Evolutionary conservation across 129 eudicot species (phyloP), one percentile per base, ranked within the genome.

Genomic region (Arctium minus): DNA sequence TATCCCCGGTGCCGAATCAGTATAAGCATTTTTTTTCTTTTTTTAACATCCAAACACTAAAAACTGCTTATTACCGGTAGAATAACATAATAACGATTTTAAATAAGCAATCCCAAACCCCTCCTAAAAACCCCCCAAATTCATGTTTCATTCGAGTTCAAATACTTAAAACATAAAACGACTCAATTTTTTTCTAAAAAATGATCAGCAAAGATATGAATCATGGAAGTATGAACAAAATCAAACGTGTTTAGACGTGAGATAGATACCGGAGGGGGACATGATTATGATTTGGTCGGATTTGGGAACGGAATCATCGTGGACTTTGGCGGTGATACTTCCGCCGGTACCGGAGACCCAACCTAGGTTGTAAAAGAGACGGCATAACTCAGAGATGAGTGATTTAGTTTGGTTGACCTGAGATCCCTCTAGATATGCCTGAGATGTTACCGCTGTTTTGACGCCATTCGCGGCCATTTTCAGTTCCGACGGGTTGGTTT

Each of bases 311-410:
- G 91, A 88, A 70, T 92, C 94, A 71, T 96, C 99, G 37, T 93
- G 98, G 76, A 96, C 99, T 87, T 93, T 96, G 56, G 92, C 86
- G 79, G 98, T 92, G 89, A 96, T 93, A 84, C 99, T 96, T 48
- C 99, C 99, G 53, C 99, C 99, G 65, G 99, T 96, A 70, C 99
- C 99, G 64, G 96, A 92, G 32, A 96, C 99, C 99, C 99, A 96
- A n/a, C 99, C 99, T 13, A 91, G 92, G 67, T 67, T 86, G 84
- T 96, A 96, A 74, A 96, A 96, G 33, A 90, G 96, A 77, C 98
- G 97, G 85, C 99, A 96, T 50, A 96, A 87, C 87, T 96, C 98
- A 2, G 98, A 60, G 74, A 93, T 92, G 27, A 96, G 78, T 73
- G 86, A 86, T 84, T 92, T 96, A 0, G 99, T 88, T 80, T 93